phyloP scores from a whole-genome alignment of 2,329 filamentous ascomycete species.

The Fusarium chlamydosporum region DNA sequence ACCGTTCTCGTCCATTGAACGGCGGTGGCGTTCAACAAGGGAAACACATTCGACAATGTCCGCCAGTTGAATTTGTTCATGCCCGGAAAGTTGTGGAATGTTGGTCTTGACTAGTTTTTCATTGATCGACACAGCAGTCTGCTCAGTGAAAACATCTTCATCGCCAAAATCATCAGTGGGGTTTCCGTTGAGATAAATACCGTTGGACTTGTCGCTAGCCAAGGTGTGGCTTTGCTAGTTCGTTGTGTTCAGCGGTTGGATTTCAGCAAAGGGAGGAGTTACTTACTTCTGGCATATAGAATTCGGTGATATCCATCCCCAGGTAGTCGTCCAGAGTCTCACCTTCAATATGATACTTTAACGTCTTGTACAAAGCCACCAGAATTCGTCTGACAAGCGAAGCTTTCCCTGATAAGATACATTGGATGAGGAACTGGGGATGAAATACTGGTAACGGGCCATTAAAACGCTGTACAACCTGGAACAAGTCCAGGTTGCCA shows the following conservation, averaged over 20 bases:
- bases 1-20: constrained; percentile 91
- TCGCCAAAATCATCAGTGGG: constrained; percentile 64
- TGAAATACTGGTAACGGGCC: constrained; percentile 92
- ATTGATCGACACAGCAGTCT: constrained; percentile 77
- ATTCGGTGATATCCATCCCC: constrained; percentile 73
- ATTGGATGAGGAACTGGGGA: constrained; percentile 90
- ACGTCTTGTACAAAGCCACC: constrained; percentile 76
- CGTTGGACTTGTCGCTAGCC: constrained; percentile 51
- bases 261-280: neutral
- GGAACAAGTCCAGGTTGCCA: constrained; percentile 78
- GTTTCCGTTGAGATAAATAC: constrained; percentile 57
- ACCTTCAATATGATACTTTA: constrained; percentile 88
- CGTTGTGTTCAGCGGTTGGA: constrained; percentile 18
- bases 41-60: constrained; percentile 89
- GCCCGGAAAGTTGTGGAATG: constrained; percentile 84
- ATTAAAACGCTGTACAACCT: constrained; percentile 86
- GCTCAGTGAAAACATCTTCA: constrained; percentile 77
- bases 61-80: constrained; percentile 87
- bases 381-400: constrained; percentile 79
- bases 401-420: constrained; percentile 84
- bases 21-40: constrained; percentile 85
- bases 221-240: constrained; percentile 38
- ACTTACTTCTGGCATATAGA: constrained; percentile 60
- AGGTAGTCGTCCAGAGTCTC: constrained; percentile 85
- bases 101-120: constrained; percentile 81